A percentile compares a stretch with the other conserved stretches of the same genome.
Evolutionary conservation across 331 rosid species (phyloP).

Genomic region (Rosa hybrid): DNA sequence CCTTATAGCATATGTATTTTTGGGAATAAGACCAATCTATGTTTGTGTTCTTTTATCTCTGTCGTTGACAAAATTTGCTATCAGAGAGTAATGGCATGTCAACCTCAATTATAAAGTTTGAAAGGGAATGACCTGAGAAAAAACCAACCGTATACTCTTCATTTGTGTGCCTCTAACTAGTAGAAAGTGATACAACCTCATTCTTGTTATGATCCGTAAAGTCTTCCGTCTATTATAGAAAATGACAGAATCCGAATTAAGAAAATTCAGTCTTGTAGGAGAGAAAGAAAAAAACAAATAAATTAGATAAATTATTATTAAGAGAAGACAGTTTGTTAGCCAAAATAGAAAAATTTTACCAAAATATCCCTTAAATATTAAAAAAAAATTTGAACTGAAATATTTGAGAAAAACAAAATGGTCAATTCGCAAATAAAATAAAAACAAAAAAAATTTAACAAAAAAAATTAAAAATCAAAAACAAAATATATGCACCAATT

Average conservation of each 20-base stretch:
- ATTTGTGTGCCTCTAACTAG: background rate
- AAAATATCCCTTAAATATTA: no score
- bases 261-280: background rate
- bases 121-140: background rate
- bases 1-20: background rate
- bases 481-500: no score
- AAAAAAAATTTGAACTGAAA: no score
- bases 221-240: background rate
- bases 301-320: no score
- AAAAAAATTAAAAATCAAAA: no score
- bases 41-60: background rate
- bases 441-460: no score
- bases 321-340: no score
- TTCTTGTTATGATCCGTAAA: background rate
- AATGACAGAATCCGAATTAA: background rate
- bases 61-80: background rate
- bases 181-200: background rate
- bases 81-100: constrained; percentile 1
- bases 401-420: no score
- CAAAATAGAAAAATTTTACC: no score
- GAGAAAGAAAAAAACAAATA: no score
- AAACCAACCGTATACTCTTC: constrained; percentile 2
- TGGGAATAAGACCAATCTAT: background rate
- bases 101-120: background rate
- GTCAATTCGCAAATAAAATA: no score